These are phyloP conservation scores for Eremothecium coryli DNA, from an alignment of 1,139 yeast species.

Conservation along the genomic window DNA sequence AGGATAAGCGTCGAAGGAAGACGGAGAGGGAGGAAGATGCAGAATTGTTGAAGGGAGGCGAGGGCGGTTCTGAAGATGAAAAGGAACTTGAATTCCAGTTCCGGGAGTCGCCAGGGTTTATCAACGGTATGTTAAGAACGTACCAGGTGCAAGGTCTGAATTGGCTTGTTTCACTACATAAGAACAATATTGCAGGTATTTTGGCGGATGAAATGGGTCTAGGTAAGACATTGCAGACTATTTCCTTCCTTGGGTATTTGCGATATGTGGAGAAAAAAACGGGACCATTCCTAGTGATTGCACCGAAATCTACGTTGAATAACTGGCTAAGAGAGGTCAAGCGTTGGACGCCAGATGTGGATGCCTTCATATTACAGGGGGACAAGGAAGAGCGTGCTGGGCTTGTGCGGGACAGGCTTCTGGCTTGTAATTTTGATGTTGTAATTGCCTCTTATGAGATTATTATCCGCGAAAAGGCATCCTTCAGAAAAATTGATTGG, in stretches of 20 bases:
- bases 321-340: slow-evolving; percentile 74
- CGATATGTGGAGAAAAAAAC: slow-evolving; percentile 49
- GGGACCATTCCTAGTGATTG: slow-evolving; percentile 69
- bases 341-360: slow-evolving; percentile 72
- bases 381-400: slow-evolving; percentile 56
- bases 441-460: slow-evolving; percentile 68
- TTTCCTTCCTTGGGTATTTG: slow-evolving; percentile 68
- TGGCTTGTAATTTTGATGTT: slow-evolving; percentile 62
- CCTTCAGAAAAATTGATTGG: slow-evolving; percentile 60
- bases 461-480: slow-evolving; percentile 62
- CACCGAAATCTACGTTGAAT: slow-evolving; percentile 72
- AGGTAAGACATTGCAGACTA: slow-evolving; percentile 91
- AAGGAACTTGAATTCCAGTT: slow-evolving; percentile 34
- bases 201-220: slow-evolving; percentile 98
- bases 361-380: slow-evolving; percentile 60
- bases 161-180: slow-evolving; percentile 79
- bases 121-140: slow-evolving; percentile 60
- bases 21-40: slow-evolving; percentile 92
- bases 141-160: slow-evolving; percentile 89
- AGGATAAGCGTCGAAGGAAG: slow-evolving; percentile 41
- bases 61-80: slow-evolving; percentile 42
- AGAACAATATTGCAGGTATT: slow-evolving; percentile 80
- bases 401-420: slow-evolving; percentile 42
- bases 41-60: slow-evolving; percentile 73
- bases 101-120: slow-evolving; percentile 58